Conservation (phyloP, 2,329 filamentous ascomycete species). For the Colletotrichum sp. region DNA sequence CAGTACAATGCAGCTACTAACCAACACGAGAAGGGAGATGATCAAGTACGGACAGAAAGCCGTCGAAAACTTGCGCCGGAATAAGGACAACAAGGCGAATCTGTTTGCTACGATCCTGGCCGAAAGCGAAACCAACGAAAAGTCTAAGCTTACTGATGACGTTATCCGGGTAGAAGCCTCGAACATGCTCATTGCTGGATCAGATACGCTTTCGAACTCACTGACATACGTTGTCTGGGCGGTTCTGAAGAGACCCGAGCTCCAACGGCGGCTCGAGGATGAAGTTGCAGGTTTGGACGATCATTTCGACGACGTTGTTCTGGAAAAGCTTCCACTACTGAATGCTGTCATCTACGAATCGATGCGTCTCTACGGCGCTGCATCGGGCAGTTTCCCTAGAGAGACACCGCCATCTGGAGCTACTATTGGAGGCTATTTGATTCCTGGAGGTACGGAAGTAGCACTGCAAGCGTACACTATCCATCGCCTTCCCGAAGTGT, state of each 20-base stretch:
- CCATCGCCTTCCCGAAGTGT: conserved; percentile 47
- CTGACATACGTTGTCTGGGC: conserved; percentile 53
- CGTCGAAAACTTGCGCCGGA: neutral
- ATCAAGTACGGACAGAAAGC: neutral
- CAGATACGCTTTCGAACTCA: conserved; percentile 55
- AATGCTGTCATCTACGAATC: conserved; percentile 49
- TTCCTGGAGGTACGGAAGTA: conserved; percentile 45
- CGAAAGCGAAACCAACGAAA: neutral
- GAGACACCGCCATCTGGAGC: conserved; percentile 43
- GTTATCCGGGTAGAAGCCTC: conserved; percentile 46
- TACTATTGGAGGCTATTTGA: conserved; percentile 37
- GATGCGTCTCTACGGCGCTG: conserved; percentile 47
- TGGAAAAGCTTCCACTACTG: conserved; percentile 43
- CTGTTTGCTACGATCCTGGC: neutral
- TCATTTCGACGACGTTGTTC: conserved; percentile 31
- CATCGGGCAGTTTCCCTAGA: conserved; percentile 43
- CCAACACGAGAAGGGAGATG: neutral
- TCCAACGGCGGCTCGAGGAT: conserved; percentile 35
- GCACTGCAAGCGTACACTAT: conserved; percentile 50
- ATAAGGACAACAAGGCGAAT: neutral
- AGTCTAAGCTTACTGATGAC: neutral
- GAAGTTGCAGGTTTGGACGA: conserved; percentile 31
- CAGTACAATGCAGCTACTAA: neutral
- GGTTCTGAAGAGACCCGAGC: conserved; percentile 33
- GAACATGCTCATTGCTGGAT: conserved; percentile 54